These are phyloP conservation scores for Tylopilus sp. DNA, from an alignment of 1,284 basidiomycete species.

Conservation along the genomic window DNA sequence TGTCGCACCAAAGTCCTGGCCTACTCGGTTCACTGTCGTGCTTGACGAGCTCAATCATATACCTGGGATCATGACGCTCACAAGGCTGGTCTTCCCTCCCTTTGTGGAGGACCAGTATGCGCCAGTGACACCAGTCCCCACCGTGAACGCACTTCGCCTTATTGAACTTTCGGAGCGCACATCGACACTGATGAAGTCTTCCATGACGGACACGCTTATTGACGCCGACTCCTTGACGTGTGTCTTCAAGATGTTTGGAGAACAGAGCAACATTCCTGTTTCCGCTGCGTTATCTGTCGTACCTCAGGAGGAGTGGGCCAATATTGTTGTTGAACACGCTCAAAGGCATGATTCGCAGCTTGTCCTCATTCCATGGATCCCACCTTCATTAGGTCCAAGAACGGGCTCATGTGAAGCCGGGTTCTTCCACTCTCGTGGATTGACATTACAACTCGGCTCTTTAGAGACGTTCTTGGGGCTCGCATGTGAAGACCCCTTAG, in stretches of 20 bases:
- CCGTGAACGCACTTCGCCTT: constrained; percentile 82
- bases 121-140: constrained; percentile 22
- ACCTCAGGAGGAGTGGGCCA: constrained; percentile 77
- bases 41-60: constrained; percentile 94
- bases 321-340: constrained; percentile 76
- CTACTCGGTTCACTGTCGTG: constrained; percentile 77
- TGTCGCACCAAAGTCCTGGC: constrained; percentile 24
- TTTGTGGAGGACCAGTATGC: constrained; percentile 22
- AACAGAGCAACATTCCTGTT: constrained; percentile 80
- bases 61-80: constrained; percentile 76
- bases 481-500: constrained; percentile 43
- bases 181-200: constrained; percentile 90
- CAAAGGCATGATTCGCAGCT: constrained; percentile 73
- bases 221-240: constrained; percentile 85
- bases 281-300: constrained; percentile 74
- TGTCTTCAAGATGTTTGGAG: constrained; percentile 88
- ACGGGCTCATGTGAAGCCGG: constrained; percentile 23
- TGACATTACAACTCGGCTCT: constrained; percentile 52
- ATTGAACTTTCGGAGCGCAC: constrained; percentile 94
- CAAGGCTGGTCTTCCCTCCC: constrained; percentile 63
- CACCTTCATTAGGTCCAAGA: constrained; percentile 35
- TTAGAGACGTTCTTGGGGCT: constrained; percentile 74
- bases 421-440: not conserved
- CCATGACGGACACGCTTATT: constrained; percentile 77
- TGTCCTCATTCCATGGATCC: constrained; percentile 87